Base-by-base conservation (phyloP, 2,329 filamentous ascomycete genomes). In the Eutypa lata region DNA sequence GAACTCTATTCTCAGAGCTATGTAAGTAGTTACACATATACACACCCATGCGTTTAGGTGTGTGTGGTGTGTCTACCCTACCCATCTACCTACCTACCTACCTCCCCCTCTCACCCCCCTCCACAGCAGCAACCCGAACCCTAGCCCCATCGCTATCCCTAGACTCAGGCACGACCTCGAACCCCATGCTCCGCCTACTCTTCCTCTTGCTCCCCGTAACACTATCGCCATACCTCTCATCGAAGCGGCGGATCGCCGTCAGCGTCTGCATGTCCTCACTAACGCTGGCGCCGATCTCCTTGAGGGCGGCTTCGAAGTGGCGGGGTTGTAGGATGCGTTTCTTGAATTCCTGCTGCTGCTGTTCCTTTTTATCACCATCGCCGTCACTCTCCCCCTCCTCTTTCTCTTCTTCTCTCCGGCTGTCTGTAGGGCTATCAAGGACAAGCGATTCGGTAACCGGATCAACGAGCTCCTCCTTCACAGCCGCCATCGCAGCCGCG, bases 191-290 rank as follows among this genome's bases (percentile, higher is more conserved):
- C 54, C 73, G 74, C 51, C 70, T 71, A 63, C 73, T 83, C 70
- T 82, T 85, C 13, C 13, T 38, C 16, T 67, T 82, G 83, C 65
- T 83, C 81, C 61, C 82, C 81, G 1, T 81, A 83, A 65, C 84
- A 87, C 35, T 82, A 67, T 96, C 91, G 24, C 94, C 93, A 68
- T 92, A 99, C 69, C 93, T 89, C 73, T 96, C 90, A 67, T 99
- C 94, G 66, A 97, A 99, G 72, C 95, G 95, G 62, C 90, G 83
- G 63, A 99, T 96, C 13, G 90, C 89, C 59, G 84, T 83, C 57
- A 99, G 76, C 31, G 85, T 90, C 47, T 84, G 79, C 93, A 97
- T 97, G 65, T 99, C 92, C 70, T 97, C 93, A 62, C 85, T 92
- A 60, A 97, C 92, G 63, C 90, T 95, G 0, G 94, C 91, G 52